Evolutionary conservation across 2,329 filamentous ascomycete species (phyloP).

Genomic region (Botrytis tulipae): DNA sequence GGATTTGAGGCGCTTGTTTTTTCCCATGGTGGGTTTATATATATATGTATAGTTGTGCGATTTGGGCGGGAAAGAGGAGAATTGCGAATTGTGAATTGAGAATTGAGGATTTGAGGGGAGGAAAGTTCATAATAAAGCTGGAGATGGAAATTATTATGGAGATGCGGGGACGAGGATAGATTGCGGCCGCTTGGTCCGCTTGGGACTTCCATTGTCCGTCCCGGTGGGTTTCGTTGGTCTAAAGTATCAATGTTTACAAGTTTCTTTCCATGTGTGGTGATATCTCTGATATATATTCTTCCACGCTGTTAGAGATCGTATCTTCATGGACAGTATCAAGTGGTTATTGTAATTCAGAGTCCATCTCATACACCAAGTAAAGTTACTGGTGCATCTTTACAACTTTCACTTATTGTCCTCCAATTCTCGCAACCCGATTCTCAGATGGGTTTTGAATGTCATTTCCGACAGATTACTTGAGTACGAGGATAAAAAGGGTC

Average conservation of each 20-base stretch:
- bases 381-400: neutral
- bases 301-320: neutral
- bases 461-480: rapidly evolving
- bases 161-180: neutral
- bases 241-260: neutral
- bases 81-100: neutral
- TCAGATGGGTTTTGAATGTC: neutral
- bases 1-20: constrained; percentile 3
- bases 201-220: neutral
- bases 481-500: neutral
- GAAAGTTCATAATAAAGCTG: neutral
- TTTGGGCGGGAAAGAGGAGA: neutral
- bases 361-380: neutral
- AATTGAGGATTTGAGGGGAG: neutral
- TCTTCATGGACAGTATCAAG: neutral
- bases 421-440: rapidly evolving
- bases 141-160: neutral
- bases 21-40: neutral
- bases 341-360: neutral
- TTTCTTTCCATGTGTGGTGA: neutral
- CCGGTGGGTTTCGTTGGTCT: neutral
- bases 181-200: neutral
- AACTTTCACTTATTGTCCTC: neutral
- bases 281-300: neutral
- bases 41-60: neutral